Evolutionary conservation across 1,284 basidiomycete genomes (phyloP).

Genomic region (Agroathelia rolfsii): DNA sequence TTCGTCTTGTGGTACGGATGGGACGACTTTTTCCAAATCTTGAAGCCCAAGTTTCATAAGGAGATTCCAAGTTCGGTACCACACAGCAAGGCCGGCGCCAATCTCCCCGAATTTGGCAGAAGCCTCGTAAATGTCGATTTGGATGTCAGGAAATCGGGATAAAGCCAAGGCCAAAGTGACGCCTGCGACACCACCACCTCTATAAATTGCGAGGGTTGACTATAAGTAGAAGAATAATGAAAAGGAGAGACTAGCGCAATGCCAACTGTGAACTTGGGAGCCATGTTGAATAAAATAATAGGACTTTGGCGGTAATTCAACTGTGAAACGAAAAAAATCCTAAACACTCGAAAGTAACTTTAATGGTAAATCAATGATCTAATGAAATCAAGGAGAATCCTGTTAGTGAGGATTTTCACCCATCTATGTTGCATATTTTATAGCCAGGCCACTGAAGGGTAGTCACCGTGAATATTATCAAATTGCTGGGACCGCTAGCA

Average conservation of each 20-base stretch:
- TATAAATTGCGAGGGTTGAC: too few relatives aligned
- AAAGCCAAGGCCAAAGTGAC: conserved; percentile 26
- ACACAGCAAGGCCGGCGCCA: conserved; percentile 29
- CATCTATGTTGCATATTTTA: too few relatives aligned
- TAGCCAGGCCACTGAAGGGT: too few relatives aligned
- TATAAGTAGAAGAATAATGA: background rate
- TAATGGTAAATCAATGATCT: too few relatives aligned
- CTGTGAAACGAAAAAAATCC: too few relatives aligned
- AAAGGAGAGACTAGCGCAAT: conserved; percentile 43
- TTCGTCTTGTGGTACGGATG: conserved; percentile 3
- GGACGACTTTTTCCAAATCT: conserved; percentile 9
- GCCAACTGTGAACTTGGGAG: conserved; percentile 37
- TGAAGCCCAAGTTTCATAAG: conserved; percentile 19
- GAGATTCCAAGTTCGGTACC: conserved; percentile 16
- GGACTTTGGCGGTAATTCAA: too few relatives aligned
- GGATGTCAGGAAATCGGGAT: conserved; percentile 25
- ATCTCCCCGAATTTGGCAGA: conserved; percentile 26
- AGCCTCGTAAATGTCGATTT: conserved; percentile 33
- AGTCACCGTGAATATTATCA: too few relatives aligned
- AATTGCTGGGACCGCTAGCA: too few relatives aligned
- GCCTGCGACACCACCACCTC: conserved; percentile 30
- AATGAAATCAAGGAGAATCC: too few relatives aligned
- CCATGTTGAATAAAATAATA: too few relatives aligned
- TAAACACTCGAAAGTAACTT: too few relatives aligned
- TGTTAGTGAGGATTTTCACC: too few relatives aligned